Evolutionary conservation across 192 early-diverging fungal genomes (phyloP).

Genomic region (Backusella luteola): DNA sequence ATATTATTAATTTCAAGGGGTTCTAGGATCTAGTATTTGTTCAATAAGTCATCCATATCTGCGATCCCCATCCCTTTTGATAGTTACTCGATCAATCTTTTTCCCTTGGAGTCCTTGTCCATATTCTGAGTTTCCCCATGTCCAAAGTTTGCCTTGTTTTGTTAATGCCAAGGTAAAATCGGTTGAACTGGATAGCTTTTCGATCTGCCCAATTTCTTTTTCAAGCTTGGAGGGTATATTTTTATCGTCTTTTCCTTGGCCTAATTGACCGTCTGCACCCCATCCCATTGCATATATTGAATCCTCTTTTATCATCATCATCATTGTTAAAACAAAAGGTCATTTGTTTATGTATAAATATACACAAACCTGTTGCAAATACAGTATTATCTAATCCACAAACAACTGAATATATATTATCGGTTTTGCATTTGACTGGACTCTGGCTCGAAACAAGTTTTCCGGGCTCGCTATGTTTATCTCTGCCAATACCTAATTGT

Average conservation of each 20-base stretch:
- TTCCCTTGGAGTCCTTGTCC: conserved; percentile 65
- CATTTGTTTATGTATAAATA: background rate
- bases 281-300: conserved; percentile 71
- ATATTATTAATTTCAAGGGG: conserved; percentile 47
- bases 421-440: conserved; percentile 25
- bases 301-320: conserved; percentile 20
- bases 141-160: conserved; percentile 53
- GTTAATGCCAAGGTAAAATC: conserved; percentile 65
- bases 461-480: conserved; percentile 29
- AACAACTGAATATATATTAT: conserved; percentile 47
- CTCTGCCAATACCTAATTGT: conserved; percentile 56
- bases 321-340: background rate
- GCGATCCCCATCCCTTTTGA: background rate
- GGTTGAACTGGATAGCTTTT: conserved; percentile 57
- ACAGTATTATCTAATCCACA: conserved; percentile 73
- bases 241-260: conserved; percentile 50
- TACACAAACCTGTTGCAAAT: conserved; percentile 34
- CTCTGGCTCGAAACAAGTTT: conserved; percentile 23
- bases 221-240: conserved; percentile 18
- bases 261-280: conserved; percentile 77
- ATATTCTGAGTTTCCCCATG: conserved; percentile 79
- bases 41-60: background rate
- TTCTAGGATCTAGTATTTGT: conserved; percentile 52
- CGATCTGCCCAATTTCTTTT: conserved; percentile 22
- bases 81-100: conserved; percentile 55